These are phyloP conservation scores for Coemansia sp. DNA, from an alignment of 192 early-diverging fungal species.

Conservation along the genomic window DNA sequence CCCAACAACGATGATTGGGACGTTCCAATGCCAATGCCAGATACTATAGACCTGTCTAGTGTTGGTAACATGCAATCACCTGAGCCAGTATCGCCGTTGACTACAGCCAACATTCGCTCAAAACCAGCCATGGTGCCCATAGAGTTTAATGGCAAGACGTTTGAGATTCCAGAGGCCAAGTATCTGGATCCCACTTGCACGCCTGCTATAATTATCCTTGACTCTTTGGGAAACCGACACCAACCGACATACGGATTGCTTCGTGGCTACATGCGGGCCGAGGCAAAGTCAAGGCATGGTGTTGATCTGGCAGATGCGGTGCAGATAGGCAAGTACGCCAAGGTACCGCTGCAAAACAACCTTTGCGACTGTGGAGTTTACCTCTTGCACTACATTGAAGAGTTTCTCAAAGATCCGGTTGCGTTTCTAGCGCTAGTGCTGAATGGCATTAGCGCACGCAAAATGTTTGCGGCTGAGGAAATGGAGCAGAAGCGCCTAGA, in stretches of 20 bases:
- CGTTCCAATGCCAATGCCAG: no score
- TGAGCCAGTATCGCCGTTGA: not conserved
- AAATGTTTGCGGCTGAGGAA: slow-evolving; percentile 26
- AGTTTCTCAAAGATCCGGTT: slow-evolving; percentile 59
- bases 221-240: slow-evolving; percentile 50
- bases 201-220: slow-evolving; percentile 40
- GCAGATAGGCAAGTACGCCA: slow-evolving; percentile 57
- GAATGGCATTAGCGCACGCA: slow-evolving; percentile 28
- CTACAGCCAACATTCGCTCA: not conserved
- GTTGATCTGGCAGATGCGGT: slow-evolving; percentile 28
- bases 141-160: slow-evolving; percentile 13
- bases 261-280: slow-evolving; percentile 53
- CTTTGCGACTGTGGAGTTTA: slow-evolving; percentile 88
- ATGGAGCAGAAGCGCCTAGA: slow-evolving; percentile 41
- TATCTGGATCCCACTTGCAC: slow-evolving; percentile 24
- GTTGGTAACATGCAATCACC: not conserved
- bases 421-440: slow-evolving; percentile 23
- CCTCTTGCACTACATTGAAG: slow-evolving; percentile 76
- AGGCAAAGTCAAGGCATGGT: slow-evolving; percentile 58
- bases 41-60: not conserved
- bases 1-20: not conserved
- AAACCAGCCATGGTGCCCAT: slow-evolving; percentile 10
- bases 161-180: slow-evolving; percentile 14
- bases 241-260: slow-evolving; percentile 39
- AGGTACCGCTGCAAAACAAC: slow-evolving; percentile 75